phyloP scores from a whole-genome alignment of 2,329 filamentous ascomycete genomes.

The Fusarium chuoi region DNA sequence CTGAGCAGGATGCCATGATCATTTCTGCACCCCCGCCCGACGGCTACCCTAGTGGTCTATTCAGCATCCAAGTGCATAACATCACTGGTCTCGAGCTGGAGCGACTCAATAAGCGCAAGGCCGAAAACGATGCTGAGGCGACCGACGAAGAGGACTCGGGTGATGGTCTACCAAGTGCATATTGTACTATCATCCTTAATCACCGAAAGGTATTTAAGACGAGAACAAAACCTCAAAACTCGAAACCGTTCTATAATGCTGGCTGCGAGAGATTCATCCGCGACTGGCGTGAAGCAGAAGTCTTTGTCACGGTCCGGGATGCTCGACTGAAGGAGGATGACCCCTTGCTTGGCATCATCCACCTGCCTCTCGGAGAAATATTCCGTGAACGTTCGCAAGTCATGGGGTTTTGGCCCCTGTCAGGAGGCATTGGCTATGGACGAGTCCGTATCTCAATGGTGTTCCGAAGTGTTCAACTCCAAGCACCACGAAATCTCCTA shows the following conservation, averaged over 20 bases:
- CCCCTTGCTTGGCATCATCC: slow-evolving; percentile 75
- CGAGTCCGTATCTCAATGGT: slow-evolving; percentile 76
- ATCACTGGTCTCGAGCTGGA: slow-evolving; percentile 75
- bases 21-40: slow-evolving; percentile 73
- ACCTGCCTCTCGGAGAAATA: slow-evolving; percentile 70
- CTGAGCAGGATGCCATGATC: slow-evolving; percentile 70
- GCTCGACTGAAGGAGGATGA: slow-evolving; percentile 76
- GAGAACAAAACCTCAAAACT: slow-evolving; percentile 80
- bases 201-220: slow-evolving; percentile 76
- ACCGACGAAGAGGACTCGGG: slow-evolving; percentile 68
- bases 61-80: slow-evolving; percentile 78
- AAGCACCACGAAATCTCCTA: slow-evolving; percentile 66
- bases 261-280: slow-evolving; percentile 77
- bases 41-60: slow-evolving; percentile 71
- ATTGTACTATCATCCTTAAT: slow-evolving; percentile 79
- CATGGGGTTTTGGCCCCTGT: slow-evolving; percentile 72
- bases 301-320: slow-evolving; percentile 75
- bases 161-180: slow-evolving; percentile 74
- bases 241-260: slow-evolving; percentile 82
- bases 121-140: slow-evolving; percentile 57
- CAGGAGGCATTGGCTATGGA: slow-evolving; percentile 78
- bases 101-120: slow-evolving; percentile 65
- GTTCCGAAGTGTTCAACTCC: slow-evolving; percentile 74
- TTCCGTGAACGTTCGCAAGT: slow-evolving; percentile 72
- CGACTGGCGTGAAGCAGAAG: slow-evolving; percentile 73